Evolutionary conservation across 108 stramenopile genomes (phyloP).

Genomic region (Parmales sp.): DNA sequence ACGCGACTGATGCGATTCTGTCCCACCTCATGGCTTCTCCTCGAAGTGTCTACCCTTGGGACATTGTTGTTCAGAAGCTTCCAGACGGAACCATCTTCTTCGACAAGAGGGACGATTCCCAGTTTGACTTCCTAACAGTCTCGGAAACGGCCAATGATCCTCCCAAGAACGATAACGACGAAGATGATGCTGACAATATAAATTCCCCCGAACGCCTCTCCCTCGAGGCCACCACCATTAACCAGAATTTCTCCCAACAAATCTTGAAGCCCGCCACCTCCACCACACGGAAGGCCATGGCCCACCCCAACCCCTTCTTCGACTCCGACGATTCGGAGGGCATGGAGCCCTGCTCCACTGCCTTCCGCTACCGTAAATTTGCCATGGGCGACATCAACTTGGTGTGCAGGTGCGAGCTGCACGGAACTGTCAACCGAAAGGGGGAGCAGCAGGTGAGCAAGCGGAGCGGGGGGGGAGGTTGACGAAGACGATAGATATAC

Average conservation of each 20-base stretch:
- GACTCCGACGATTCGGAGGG: conserved; percentile 88
- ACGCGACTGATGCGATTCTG: conserved; percentile 89
- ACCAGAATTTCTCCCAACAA: conserved; percentile 97
- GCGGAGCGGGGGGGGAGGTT: too few species aligned
- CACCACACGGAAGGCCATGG: conserved; percentile 53
- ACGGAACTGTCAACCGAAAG: conserved; percentile 59
- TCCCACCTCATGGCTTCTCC: conserved; percentile 92
- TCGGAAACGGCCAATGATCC: conserved; percentile 74
- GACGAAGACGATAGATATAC: too few species aligned
- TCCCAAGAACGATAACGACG: conserved; percentile 34
- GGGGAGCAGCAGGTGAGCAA: conserved; percentile 16
- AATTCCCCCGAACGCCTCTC: conserved; percentile 83
- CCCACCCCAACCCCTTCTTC: conserved; percentile 89
- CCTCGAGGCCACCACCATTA: conserved; percentile 91
- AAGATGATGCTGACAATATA: conserved; percentile 62
- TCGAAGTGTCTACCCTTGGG: conserved; percentile 93
- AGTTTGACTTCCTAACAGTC: conserved; percentile 88
- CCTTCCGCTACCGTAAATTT: conserved; percentile 93
- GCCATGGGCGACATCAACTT: conserved; percentile 58
- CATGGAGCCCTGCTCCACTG: conserved; percentile 87
- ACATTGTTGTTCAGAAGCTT: conserved; percentile 86
- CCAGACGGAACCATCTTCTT: conserved; percentile 81
- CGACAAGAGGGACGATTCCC: conserved; percentile 88
- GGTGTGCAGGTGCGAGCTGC: conserved; percentile 71
- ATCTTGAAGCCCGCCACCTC: conserved; percentile 58